These are phyloP conservation scores for Neoscytalidium dimidiatum DNA, from an alignment of 2,329 filamentous ascomycete genomes.

Conservation along the genomic window DNA sequence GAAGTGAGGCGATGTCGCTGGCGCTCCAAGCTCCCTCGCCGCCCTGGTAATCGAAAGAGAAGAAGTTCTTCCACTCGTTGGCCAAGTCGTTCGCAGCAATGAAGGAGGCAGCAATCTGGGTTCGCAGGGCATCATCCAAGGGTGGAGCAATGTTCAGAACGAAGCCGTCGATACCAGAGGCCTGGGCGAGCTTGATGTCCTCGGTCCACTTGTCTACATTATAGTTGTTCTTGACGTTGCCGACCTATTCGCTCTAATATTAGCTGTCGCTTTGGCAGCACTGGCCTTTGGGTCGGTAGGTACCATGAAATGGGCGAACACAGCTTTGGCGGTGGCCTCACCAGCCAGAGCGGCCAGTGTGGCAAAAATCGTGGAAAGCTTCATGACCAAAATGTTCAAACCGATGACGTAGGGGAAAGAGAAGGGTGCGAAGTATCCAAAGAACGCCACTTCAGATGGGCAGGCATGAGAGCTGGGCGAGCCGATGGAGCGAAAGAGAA, in stretches of 20 bases:
- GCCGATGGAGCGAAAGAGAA: background rate
- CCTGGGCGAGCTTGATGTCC: conserved; percentile 40
- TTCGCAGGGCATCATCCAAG: background rate
- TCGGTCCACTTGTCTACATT: conserved; percentile 28
- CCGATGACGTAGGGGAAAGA: too few relatives aligned
- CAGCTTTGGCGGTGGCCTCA: conserved; percentile 8
- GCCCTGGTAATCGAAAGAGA: conserved; percentile 44
- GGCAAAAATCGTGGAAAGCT: background rate
- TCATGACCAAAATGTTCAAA: background rate
- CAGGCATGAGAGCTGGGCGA: background rate
- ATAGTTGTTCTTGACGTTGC: conserved; percentile 26
- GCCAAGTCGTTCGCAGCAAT: conserved; percentile 28
- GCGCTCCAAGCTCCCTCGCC: conserved; percentile 15
- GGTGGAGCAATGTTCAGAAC: conserved; percentile 36
- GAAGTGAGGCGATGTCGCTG: conserved; percentile 10
- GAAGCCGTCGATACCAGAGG: conserved; percentile 44
- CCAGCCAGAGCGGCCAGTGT: conserved; percentile 7
- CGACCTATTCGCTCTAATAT: conserved; percentile 25
- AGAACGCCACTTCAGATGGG: background rate
- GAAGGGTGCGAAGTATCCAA: too few relatives aligned
- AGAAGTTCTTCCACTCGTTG: conserved; percentile 40
- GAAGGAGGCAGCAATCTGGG: conserved; percentile 30
- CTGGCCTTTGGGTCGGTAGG: background rate
- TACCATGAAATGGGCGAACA: conserved; percentile 19
- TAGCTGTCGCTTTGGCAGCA: background rate